Percentiles rank a stretch among this genome's conserved stretches.
Evolutionary conservation across 176 grass and related monocot species (phyloP).

Genomic region (Musa schizocarpa): DNA sequence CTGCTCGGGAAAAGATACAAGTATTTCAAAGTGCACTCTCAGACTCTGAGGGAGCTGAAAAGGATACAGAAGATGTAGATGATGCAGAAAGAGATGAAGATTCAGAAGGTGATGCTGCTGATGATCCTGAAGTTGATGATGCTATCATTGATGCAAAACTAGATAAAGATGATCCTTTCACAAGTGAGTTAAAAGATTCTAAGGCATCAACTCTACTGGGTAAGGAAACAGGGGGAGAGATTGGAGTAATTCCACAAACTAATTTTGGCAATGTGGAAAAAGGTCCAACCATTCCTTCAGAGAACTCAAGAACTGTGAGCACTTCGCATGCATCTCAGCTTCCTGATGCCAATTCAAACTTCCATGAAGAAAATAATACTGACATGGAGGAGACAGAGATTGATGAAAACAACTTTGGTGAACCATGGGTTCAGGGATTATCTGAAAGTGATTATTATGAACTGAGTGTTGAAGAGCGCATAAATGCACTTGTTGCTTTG

Average conservation of each 20-base stretch:
- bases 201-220: slow-evolving; percentile 7
- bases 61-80: slow-evolving; percentile 53
- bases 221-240: slow-evolving; percentile 20
- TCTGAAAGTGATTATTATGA: slow-evolving; percentile 78
- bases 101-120: slow-evolving; percentile 69
- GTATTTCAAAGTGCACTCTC: slow-evolving; percentile 62
- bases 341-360: slow-evolving; percentile 35
- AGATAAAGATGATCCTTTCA: slow-evolving; percentile 29
- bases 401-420: slow-evolving; percentile 75
- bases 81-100: slow-evolving; percentile 83
- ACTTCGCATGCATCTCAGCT: slow-evolving; percentile 28
- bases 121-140: slow-evolving; percentile 6
- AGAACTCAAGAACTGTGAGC: slow-evolving; percentile 28
- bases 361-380: slow-evolving; percentile 28
- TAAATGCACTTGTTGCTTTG: slow-evolving; percentile 76
- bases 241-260: slow-evolving; percentile 13
- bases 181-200: slow-evolving; percentile 25
- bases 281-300: slow-evolving; percentile 20
- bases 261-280: slow-evolving; percentile 28
- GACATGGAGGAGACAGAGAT: slow-evolving; percentile 53
- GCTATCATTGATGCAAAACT: slow-evolving; percentile 35
- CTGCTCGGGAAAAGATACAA: slow-evolving; percentile 85
- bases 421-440: slow-evolving; percentile 80
- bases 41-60: slow-evolving; percentile 58
- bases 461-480: slow-evolving; percentile 79